These are phyloP conservation scores for Diaporthe citriasiana DNA, from an alignment of 2,329 filamentous ascomycete genomes.

Conservation along the genomic window DNA sequence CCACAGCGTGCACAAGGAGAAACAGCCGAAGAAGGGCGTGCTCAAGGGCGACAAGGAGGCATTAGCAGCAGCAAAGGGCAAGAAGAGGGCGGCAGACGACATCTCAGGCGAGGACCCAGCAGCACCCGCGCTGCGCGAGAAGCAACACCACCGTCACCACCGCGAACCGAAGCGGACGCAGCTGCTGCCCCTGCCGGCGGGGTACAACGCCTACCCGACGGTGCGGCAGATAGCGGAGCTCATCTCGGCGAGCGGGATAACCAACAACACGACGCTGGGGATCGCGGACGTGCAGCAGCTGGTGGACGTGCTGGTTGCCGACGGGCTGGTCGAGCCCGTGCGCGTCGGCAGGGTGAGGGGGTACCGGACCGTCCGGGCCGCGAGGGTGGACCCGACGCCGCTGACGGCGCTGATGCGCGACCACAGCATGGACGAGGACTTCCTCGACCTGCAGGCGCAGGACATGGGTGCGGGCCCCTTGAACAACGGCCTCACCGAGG, in stretches of 20 bases:
- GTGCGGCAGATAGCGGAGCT: conserved; percentile 81
- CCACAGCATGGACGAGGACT: conserved; percentile 45
- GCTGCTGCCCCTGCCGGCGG: conserved; percentile 70
- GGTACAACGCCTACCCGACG: conserved; percentile 85
- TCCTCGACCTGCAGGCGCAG: conserved; percentile 41
- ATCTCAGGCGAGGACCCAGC: conserved; percentile 56
- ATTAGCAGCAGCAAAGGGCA: conserved; percentile 57
- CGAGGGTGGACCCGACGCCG: conserved; percentile 55
- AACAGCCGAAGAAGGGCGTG: conserved; percentile 68
- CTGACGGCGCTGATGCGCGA: conserved; percentile 48
- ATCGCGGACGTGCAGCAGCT: conserved; percentile 87
- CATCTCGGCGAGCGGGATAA: conserved; percentile 77
- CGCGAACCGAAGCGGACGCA: conserved; percentile 51
- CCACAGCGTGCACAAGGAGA: conserved; percentile 53
- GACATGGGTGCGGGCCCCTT: conserved; percentile 56
- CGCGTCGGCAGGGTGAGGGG: conserved; percentile 63
- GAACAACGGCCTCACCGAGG: conserved; percentile 85
- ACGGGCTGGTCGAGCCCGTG: conserved; percentile 83
- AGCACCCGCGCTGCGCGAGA: conserved; percentile 46
- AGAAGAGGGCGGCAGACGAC: conserved; percentile 66
- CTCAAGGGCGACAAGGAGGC: conserved; percentile 59
- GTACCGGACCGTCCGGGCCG: conserved; percentile 67
- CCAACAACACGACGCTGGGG: conserved; percentile 78
- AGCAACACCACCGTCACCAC: conserved; percentile 38
- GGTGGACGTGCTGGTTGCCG: conserved; percentile 89